Base-by-base conservation (phyloP, 495 filamentous ascomycete genomes). In the Xylaria flabelliformis region DNA sequence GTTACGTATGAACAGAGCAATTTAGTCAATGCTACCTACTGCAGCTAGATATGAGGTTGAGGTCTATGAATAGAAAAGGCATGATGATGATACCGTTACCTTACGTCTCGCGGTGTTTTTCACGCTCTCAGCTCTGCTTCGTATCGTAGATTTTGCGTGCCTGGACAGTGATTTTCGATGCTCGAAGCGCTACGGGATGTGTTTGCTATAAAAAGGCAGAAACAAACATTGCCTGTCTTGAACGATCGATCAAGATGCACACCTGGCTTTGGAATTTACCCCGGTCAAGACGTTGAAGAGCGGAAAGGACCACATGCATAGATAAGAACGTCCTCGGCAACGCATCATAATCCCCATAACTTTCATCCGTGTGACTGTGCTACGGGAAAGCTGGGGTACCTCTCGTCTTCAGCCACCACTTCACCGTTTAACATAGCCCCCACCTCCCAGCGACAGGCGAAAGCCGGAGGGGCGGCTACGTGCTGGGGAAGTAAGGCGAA, bases 1-100 rank as follows among this genome's bases (percentile, higher is more conserved):
- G 53, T 24, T 46, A 69, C 67, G 53, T 48, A 53, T 34, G 53
- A 21, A 61, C 21, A 48, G 39, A 55, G 26, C 26, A 61, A 69
- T 69, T 36, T 59, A 36, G 17, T 51, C 44, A 29, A 70, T 62
- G n/a, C 69, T 71, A 71, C 69, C 4, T 58, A 10, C 56, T 71
- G 59, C 69, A 71, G 61, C 69, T 17, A 21, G 0, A 64, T 36
- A 32, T 64, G 56, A 61, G 46, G 39, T 51, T 19, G 21, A 64
- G 3, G 4, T 50, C 69, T 71, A 71, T 71, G 59, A 64, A 71
- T 71, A 71, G 69, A 71, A 71, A 56, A 48, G 19, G n/a, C 5
- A 51, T n/a, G 17, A 51, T 10, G 24, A 62, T 62, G 42, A 39
- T 21, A 48, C 56, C 6, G 12, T 62, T 1, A 32, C 67, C 50